A percentile compares a stretch with the other conserved stretches of the same genome.
Evolutionary conservation across 257 asterid species (phyloP).

Genomic region (Petunia secreta): DNA sequence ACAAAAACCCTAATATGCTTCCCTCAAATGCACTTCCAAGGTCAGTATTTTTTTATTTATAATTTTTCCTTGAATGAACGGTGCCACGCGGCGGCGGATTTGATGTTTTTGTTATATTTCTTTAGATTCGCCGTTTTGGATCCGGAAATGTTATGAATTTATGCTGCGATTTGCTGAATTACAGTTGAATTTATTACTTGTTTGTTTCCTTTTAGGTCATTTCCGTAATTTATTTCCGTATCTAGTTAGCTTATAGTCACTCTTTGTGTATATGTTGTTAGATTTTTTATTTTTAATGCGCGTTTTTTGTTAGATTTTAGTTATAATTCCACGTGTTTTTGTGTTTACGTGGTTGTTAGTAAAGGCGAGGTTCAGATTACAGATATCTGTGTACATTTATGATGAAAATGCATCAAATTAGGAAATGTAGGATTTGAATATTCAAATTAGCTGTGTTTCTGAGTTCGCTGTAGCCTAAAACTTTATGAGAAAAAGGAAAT

Average conservation of each 20-base stretch:
- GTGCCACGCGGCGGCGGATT: background rate
- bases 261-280: background rate
- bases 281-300: background rate
- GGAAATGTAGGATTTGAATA: background rate
- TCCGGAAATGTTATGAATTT: conserved; percentile 7
- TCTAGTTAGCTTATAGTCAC: background rate
- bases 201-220: conserved; percentile 24
- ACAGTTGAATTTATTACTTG: background rate
- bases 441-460: background rate
- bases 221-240: background rate
- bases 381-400: conserved; percentile 1
- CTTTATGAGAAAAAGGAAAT: no score
- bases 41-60: background rate
- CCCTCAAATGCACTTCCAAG: background rate
- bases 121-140: background rate
- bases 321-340: background rate
- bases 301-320: background rate
- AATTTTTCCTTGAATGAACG: background rate
- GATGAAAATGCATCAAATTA: conserved; percentile 12
- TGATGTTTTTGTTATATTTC: background rate
- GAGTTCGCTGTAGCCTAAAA: no score
- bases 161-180: background rate
- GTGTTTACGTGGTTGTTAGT: background rate
- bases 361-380: conserved; percentile 25
- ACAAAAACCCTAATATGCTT: background rate